Conservation (phyloP, 345 rosid species). For the Sisymbrium irio region DNA sequence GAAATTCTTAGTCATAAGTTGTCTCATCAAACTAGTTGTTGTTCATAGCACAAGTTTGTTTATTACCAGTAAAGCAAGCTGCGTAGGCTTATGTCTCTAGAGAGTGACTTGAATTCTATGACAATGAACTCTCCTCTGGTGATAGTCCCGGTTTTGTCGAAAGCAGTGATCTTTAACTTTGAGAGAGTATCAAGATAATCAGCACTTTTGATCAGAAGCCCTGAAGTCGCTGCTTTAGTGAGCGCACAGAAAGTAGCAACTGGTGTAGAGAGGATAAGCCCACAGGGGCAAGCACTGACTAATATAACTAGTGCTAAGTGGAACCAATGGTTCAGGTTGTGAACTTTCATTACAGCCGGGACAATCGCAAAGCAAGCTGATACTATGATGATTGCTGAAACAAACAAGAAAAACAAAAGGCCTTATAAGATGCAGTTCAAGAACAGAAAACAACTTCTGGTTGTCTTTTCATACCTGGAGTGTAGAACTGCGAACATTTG, state of each 20-base stretch:
- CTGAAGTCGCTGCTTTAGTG: slow-evolving; percentile 74
- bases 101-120: slow-evolving; percentile 51
- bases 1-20: neutral
- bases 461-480: slow-evolving; percentile 56
- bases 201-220: slow-evolving; percentile 85
- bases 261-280: slow-evolving; percentile 91
- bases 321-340: slow-evolving; percentile 54
- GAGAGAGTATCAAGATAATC: slow-evolving; percentile 76
- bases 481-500: slow-evolving; percentile 66
- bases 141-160: slow-evolving; percentile 92
- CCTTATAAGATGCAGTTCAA: neutral
- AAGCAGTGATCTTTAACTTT: slow-evolving; percentile 64
- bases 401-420: neutral
- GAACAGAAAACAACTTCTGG: slow-evolving; percentile 5
- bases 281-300: slow-evolving; percentile 95
- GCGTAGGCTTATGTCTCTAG: slow-evolving; percentile 40
- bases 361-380: slow-evolving; percentile 55
- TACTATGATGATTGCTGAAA: slow-evolving; percentile 57
- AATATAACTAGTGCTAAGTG: slow-evolving; percentile 75
- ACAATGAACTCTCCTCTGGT: slow-evolving; percentile 88
- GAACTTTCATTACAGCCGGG: slow-evolving; percentile 51
- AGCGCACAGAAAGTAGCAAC: slow-evolving; percentile 93
- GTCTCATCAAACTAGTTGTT: neutral
- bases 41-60: neutral
- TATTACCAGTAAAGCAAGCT: slow-evolving; percentile 74